phyloP scores from a whole-genome alignment of 208 protist species.

The Vickermania ingenoplastis region DNA sequence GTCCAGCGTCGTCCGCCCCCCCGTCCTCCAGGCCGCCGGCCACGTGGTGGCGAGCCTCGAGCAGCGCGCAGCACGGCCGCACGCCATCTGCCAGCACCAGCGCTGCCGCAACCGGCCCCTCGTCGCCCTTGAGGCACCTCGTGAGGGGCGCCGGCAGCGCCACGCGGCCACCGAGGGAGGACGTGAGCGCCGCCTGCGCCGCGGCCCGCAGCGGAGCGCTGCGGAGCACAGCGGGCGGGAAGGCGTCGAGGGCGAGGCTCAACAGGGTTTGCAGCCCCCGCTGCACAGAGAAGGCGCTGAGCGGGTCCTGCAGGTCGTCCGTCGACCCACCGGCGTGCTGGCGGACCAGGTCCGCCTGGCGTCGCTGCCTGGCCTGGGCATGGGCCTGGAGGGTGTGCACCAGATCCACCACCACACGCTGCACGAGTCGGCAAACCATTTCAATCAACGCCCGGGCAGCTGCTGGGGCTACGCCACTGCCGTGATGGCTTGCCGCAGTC shows the following conservation, averaged over 20 bases:
- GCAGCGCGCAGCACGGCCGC: background rate
- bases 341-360: slow-evolving; percentile 17
- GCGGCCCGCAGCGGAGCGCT: background rate
- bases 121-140: slow-evolving; percentile 2
- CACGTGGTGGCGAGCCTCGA: background rate
- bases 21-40: slow-evolving; percentile 6
- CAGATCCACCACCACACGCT: background rate
- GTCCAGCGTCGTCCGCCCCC: background rate
- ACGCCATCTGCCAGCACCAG: background rate
- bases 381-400: slow-evolving; percentile 28
- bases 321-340: background rate
- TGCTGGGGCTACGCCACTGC: no score
- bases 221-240: background rate
- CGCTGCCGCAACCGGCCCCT: background rate
- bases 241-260: slow-evolving; percentile 22
- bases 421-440: background rate
- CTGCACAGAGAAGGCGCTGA: slow-evolving; percentile 33
- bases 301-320: slow-evolving; percentile 19
- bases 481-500: no score
- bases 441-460: background rate
- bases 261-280: slow-evolving; percentile 45
- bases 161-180: slow-evolving; percentile 12
- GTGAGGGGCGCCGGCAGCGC: slow-evolving; percentile 6
- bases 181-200: slow-evolving; percentile 10
- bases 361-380: slow-evolving; percentile 41